Evolutionary conservation across 192 early-diverging fungal genomes (phyloP).

Genomic region (Coemansia sp.): DNA sequence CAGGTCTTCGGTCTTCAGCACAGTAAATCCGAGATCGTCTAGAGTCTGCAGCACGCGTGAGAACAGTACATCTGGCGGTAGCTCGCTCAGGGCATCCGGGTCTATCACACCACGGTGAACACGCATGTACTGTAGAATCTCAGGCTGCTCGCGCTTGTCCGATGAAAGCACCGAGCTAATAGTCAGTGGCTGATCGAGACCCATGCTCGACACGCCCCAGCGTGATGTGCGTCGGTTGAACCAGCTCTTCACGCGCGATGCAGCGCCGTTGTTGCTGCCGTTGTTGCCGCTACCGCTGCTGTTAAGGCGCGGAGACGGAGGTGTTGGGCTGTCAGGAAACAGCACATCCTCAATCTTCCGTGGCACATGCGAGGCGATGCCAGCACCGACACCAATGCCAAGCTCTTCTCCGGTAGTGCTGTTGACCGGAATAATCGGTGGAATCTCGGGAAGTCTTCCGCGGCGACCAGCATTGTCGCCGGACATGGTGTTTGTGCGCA

Average conservation of each 20-base stretch:
- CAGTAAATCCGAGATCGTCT: constrained; percentile 51
- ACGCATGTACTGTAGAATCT: constrained; percentile 62
- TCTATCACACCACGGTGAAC: constrained; percentile 75
- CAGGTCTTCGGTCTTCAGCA: constrained; percentile 47
- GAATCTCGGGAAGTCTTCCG: constrained; percentile 45
- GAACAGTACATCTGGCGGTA: constrained; percentile 67
- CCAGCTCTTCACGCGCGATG: constrained; percentile 76
- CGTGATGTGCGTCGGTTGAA: constrained; percentile 61
- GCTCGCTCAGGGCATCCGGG: constrained; percentile 63
- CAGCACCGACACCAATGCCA: constrained; percentile 52
- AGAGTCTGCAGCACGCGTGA: constrained; percentile 62
- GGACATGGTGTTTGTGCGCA: constrained; percentile 4
- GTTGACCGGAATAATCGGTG: constrained; percentile 43
- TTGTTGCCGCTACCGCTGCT: constrained; percentile 5
- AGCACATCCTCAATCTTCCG: constrained; percentile 40
- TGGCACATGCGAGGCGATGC: constrained; percentile 45
- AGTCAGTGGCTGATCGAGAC: constrained; percentile 36
- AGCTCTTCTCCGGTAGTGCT: constrained; percentile 53
- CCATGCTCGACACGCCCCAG: constrained; percentile 28
- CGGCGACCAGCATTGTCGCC: constrained; percentile 25
- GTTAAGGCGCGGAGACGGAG: constrained; percentile 28
- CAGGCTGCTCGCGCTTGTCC: constrained; percentile 38
- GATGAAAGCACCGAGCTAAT: constrained; percentile 36
- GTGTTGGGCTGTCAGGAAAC: constrained; percentile 44
- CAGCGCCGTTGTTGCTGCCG: constrained; percentile 37